These are phyloP conservation scores for Phalaenopsis aphrodite DNA, from an alignment of 106 monocot species.

Conservation along the genomic window DNA sequence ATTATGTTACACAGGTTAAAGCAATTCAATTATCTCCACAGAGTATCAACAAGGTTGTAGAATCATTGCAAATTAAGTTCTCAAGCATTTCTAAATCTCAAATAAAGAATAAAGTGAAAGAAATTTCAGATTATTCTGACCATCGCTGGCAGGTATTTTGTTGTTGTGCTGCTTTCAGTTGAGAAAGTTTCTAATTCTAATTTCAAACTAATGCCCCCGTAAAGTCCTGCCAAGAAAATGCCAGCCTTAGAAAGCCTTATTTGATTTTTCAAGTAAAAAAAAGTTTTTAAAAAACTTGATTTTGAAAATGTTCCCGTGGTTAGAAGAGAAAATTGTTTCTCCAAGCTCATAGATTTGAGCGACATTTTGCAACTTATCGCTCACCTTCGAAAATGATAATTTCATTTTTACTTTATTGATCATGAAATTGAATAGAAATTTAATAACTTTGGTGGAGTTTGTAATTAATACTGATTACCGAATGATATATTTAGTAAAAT, in stretches of 20 bases:
- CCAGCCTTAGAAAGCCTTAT: no score
- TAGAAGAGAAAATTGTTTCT: not conserved
- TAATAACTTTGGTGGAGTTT: no score
- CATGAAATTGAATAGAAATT: no score
- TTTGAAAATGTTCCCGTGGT: no score
- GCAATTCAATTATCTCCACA: constrained; percentile 41
- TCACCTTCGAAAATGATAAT: no score
- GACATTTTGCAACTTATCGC: no score
- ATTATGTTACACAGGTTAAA: constrained; percentile 28
- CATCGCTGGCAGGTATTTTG: constrained; percentile 71
- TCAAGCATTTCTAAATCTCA: constrained; percentile 50
- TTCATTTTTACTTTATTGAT: no score
- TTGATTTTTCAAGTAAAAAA: no score
- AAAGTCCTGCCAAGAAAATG: no score
- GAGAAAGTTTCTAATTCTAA: not conserved
- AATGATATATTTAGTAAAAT: not conserved
- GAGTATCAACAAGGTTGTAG: constrained; percentile 53
- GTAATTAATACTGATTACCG: no score
- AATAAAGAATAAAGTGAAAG: constrained; percentile 60
- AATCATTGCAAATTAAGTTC: constrained; percentile 53
- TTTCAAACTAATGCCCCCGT: not conserved
- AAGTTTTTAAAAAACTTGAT: no score
- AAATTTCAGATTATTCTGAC: constrained; percentile 63
- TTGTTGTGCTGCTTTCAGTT: not conserved
- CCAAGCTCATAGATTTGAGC: no score